A percentile compares a stretch with the other conserved stretches of the same genome.
Conservation (phyloP, 192 early-diverging fungal genomes). For the Linnemannia zychae region DNA sequence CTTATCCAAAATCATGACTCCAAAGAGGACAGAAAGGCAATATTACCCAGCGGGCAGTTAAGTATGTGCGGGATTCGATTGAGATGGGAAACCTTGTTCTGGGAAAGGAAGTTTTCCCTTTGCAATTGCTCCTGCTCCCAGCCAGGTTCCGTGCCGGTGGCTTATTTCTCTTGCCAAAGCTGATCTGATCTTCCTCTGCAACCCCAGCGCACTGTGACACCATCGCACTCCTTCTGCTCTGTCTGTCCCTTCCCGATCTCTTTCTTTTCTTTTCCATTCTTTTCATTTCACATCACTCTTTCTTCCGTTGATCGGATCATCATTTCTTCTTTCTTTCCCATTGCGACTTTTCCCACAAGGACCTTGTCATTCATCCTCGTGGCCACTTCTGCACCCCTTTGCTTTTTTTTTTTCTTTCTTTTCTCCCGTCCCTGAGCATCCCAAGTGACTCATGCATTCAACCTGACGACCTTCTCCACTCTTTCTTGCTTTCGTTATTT, state of each 20-base stretch:
- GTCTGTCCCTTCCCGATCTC: background rate
- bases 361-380: background rate
- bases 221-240: background rate
- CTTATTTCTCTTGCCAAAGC: background rate
- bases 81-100: no score
- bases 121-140: background rate
- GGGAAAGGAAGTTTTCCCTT: background rate
- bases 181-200: background rate
- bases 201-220: background rate
- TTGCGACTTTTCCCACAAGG: background rate
- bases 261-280: background rate
- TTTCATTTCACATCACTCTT: background rate
- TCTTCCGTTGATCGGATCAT: constrained; percentile 3
- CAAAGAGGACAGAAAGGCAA: background rate
- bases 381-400: constrained; percentile 2
- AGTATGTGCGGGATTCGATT: background rate
- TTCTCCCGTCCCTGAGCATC: constrained; percentile 3
- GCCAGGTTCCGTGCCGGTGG: no score
- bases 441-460: background rate
- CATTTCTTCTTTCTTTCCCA: background rate
- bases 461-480: background rate
- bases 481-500: constrained; percentile 6
- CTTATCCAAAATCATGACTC: no score
- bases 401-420: background rate
- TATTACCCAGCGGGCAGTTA: background rate